phyloP scores from a whole-genome alignment of 306 rosid species.

The Vicia faba region DNA sequence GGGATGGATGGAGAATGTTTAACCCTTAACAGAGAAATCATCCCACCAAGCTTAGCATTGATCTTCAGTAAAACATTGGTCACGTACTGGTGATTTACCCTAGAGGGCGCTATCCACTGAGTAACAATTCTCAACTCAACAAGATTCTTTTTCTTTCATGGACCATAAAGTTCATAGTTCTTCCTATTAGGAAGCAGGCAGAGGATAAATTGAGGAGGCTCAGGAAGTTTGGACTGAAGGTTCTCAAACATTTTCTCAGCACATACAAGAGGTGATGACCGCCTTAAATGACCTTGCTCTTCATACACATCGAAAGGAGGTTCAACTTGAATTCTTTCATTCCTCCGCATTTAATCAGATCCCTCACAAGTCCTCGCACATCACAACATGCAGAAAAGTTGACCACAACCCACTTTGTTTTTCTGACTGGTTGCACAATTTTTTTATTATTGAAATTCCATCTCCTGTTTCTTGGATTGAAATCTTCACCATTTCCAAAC shows the following conservation, averaged over 20 bases:
- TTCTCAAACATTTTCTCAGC: conserved; percentile 85
- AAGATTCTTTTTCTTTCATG: conserved; percentile 83
- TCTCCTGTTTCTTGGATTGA: conserved; percentile 80
- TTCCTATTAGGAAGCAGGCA: conserved; percentile 92
- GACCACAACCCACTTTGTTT: conserved; percentile 74
- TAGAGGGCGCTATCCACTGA: conserved; percentile 80
- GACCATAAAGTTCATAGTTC: conserved; percentile 92
- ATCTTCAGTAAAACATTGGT: conserved; percentile 85
- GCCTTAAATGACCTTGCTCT: conserved; percentile 62
- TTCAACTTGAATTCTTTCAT: conserved; percentile 63
- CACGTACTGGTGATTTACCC: conserved; percentile 83
- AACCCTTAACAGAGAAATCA: conserved; percentile 70
- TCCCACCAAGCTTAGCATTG: conserved; percentile 96
- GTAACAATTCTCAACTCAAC: conserved; percentile 75
- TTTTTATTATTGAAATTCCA: conserved; percentile 95
- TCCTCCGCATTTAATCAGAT: conserved; percentile 65
- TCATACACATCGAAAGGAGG: conserved; percentile 62
- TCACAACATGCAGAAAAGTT: conserved; percentile 92
- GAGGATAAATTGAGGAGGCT: conserved; percentile 69
- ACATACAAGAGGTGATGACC: conserved; percentile 75
- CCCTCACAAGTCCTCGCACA: conserved; percentile 54
- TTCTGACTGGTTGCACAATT: conserved; percentile 59
- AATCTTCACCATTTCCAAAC: conserved; percentile 84
- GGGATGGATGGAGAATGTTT: conserved; percentile 74
- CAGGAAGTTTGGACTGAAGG: conserved; percentile 67